These are phyloP conservation scores for Pyricularia grisea DNA, from an alignment of 2,329 filamentous ascomycete species.

Conservation along the genomic window DNA sequence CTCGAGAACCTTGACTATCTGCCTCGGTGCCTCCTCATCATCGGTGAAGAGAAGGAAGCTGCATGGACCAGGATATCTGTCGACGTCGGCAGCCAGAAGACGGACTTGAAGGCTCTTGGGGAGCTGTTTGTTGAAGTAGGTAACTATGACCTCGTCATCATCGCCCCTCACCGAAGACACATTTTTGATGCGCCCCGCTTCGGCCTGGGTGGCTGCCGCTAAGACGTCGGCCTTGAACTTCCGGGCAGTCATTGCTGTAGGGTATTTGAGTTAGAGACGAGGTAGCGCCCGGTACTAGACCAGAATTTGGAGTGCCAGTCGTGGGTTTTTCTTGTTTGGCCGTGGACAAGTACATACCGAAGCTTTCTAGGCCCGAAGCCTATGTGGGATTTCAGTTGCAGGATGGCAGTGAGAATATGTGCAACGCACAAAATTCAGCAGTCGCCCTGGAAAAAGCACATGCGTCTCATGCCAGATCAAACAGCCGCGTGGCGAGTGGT, in stretches of 20 bases:
- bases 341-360: neutral
- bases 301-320: neutral
- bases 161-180: conserved; percentile 52
- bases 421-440: neutral
- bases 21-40: conserved; percentile 21
- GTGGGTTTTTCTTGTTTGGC: neutral
- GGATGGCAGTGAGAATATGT: neutral
- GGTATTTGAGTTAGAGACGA: neutral
- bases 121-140: conserved; percentile 26
- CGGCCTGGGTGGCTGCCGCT: conserved; percentile 27
- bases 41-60: conserved; percentile 34
- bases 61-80: conserved; percentile 26
- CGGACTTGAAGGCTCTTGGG: conserved; percentile 23
- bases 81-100: conserved; percentile 20
- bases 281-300: neutral
- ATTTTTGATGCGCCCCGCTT: conserved; percentile 27
- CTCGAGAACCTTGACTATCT: conserved; percentile 27
- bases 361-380: neutral
- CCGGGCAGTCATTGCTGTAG: conserved; percentile 2
- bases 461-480: neutral
- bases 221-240: conserved; percentile 49
- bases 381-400: neutral
- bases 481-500: too few relatives aligned
- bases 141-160: conserved; percentile 63
- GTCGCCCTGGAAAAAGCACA: neutral